phyloP scores from a whole-genome alignment of 2,329 filamentous ascomycete genomes.

The Boeremia exigua region DNA sequence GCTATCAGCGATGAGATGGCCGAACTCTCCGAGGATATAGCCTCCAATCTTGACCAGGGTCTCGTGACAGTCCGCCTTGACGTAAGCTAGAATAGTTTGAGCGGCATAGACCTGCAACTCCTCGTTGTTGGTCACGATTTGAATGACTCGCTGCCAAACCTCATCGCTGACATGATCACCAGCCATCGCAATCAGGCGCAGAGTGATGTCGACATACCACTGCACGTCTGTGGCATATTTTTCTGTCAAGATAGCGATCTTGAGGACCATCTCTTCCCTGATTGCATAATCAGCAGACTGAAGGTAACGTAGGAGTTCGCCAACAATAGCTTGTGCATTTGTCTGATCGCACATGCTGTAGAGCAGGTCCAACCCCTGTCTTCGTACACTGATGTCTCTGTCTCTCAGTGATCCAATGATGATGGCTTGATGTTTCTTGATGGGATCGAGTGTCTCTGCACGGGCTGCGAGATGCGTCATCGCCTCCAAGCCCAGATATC shows the following conservation, averaged over 20 bases:
- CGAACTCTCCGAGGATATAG: slow-evolving; percentile 95
- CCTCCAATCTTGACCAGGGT: slow-evolving; percentile 97
- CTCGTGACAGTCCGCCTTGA: slow-evolving; percentile 96
- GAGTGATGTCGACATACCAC: slow-evolving; percentile 98
- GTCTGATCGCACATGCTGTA: slow-evolving; percentile 99
- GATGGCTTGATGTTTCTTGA: slow-evolving; percentile 96
- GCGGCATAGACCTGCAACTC: slow-evolving; percentile 96
- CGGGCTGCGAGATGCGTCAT: slow-evolving; percentile 98
- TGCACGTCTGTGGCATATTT: slow-evolving; percentile 98
- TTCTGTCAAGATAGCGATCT: slow-evolving; percentile 97
- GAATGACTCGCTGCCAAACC: slow-evolving; percentile 98
- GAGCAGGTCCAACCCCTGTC: slow-evolving; percentile 92
- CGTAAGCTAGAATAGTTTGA: slow-evolving; percentile 88
- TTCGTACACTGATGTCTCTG: slow-evolving; percentile 93
- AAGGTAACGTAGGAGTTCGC: slow-evolving; percentile 90
- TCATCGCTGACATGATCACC: slow-evolving; percentile 99
- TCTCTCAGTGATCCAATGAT: slow-evolving; percentile 95
- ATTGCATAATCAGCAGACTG: slow-evolving; percentile 98
- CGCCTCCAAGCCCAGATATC: slow-evolving; percentile 92
- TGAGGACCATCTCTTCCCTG: slow-evolving; percentile 98
- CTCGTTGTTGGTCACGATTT: slow-evolving; percentile 99
- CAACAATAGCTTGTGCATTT: slow-evolving; percentile 93
- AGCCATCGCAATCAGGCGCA: slow-evolving; percentile 92
- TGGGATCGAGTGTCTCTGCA: slow-evolving; percentile 91
- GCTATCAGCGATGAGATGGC: slow-evolving; percentile 92